Conservation (phyloP, 2,329 filamentous ascomycete genomes). For the Myriosclerotinia curreyana region DNA sequence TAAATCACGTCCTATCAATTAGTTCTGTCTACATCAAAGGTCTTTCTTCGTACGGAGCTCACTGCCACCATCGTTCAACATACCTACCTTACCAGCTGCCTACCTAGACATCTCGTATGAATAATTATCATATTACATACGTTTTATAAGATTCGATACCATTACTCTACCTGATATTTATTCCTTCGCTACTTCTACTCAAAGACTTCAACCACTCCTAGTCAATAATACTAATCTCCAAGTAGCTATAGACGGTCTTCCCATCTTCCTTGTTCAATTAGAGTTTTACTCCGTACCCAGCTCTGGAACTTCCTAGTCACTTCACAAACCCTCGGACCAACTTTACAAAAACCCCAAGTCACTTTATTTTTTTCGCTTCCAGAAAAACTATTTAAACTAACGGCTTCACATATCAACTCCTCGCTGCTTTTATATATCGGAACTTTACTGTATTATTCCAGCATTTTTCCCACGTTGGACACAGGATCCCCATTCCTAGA, state of each 20-base stretch:
- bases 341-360: background rate
- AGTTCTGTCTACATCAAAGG: background rate
- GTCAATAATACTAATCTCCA: background rate
- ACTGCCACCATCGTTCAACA: background rate
- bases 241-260: constrained; percentile 10
- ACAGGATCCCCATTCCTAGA: background rate
- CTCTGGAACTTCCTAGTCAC: background rate
- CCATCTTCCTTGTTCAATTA: constrained; percentile 3
- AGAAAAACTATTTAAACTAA: constrained; percentile 9
- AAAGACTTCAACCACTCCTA: background rate
- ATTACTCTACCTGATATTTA: background rate
- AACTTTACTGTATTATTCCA: constrained; percentile 10
- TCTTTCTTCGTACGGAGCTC: background rate
- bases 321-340: constrained; percentile 2
- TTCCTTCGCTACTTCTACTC: background rate
- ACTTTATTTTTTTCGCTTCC: background rate
- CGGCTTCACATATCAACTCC: constrained; percentile 3
- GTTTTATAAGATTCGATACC: background rate
- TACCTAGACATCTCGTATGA: background rate
- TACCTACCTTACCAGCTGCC: background rate
- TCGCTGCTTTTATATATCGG: constrained; percentile 19
- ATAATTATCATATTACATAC: background rate
- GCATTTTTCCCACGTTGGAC: constrained; percentile 11
- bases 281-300: background rate
- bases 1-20: background rate